Conservation (phyloP, 1,284 basidiomycete species). For the Ustilago vetiveriae region DNA sequence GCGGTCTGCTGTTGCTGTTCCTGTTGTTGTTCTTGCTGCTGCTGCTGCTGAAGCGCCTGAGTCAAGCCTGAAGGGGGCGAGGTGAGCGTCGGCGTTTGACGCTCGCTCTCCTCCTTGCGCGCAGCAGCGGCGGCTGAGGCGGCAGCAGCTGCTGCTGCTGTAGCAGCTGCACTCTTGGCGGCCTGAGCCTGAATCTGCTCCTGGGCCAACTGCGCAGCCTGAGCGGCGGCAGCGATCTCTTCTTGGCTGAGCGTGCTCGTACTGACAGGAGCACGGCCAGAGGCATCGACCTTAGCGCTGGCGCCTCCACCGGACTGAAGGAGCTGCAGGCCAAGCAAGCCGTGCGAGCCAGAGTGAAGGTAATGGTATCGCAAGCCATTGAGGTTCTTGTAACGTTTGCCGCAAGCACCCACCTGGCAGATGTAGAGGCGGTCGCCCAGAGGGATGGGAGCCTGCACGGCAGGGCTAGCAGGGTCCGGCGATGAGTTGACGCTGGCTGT, state of each 20-base stretch:
- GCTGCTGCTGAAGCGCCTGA: slow-evolving; percentile 34
- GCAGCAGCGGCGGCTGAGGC: slow-evolving; percentile 44
- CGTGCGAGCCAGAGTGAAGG: slow-evolving; percentile 91
- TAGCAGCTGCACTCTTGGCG: slow-evolving; percentile 49
- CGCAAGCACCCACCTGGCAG: slow-evolving; percentile 72
- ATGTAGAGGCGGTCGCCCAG: slow-evolving; percentile 57
- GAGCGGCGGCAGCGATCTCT: slow-evolving; percentile 63
- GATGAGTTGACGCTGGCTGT: slow-evolving; percentile 23
- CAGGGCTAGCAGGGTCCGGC: slow-evolving; percentile 38
- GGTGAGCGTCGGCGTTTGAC: slow-evolving; percentile 14
- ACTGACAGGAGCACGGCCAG: slow-evolving; percentile 61
- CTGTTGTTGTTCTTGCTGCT: slow-evolving; percentile 7
- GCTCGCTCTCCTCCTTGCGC: slow-evolving; percentile 39
- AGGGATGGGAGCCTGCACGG: slow-evolving; percentile 25
- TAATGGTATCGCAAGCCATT: slow-evolving; percentile 82
- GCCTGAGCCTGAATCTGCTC: slow-evolving; percentile 56
- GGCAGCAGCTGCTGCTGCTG: slow-evolving; percentile 43
- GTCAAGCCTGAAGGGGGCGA: slow-evolving; percentile 38
- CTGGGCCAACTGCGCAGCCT: slow-evolving; percentile 59
- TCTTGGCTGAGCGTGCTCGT: slow-evolving; percentile 61
- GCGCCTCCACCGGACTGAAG: slow-evolving; percentile 63
- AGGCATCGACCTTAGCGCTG: slow-evolving; percentile 63
- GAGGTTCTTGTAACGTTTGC: slow-evolving; percentile 89
- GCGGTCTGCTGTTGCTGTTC: slow-evolving; percentile 8
- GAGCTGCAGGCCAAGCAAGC: slow-evolving; percentile 66